phyloP scores from a whole-genome alignment of 305 asterid genomes.

The Fraxinus baroniana region DNA sequence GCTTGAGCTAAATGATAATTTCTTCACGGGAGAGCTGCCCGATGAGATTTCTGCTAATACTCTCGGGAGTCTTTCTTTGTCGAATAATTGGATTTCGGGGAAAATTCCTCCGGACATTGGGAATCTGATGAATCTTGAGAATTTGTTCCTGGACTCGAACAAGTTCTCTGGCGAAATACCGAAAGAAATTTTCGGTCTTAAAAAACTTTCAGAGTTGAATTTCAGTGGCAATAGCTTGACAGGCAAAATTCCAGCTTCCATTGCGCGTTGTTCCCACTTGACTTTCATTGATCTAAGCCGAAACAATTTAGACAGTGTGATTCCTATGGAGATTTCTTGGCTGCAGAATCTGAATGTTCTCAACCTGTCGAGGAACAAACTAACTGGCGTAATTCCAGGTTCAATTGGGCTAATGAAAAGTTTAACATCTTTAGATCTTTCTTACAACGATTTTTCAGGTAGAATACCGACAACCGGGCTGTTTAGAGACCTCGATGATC shows the following conservation, averaged over 20 bases:
- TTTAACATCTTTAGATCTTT: conserved; percentile 67
- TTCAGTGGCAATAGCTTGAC: conserved; percentile 55
- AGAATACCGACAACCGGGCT: conserved; percentile 52
- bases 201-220: conserved; percentile 50
- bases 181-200: conserved; percentile 38
- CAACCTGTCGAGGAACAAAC: conserved; percentile 61
- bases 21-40: conserved; percentile 68
- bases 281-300: conserved; percentile 63
- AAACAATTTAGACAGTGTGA: conserved; percentile 47
- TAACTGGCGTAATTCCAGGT: conserved; percentile 55
- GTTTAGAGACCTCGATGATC: conserved; percentile 42
- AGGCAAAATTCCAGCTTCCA: conserved; percentile 60
- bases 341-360: conserved; percentile 59
- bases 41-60: conserved; percentile 36
- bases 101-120: conserved; percentile 54
- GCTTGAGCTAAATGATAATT: conserved; percentile 68
- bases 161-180: conserved; percentile 65
- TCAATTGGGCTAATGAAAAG: conserved; percentile 71
- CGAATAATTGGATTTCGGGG: conserved; percentile 64
- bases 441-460: conserved; percentile 70
- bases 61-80: conserved; percentile 47
- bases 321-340: conserved; percentile 45
- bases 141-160: conserved; percentile 57
- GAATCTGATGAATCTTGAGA: conserved; percentile 47
- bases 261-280: conserved; percentile 38